These are phyloP conservation scores for Scedosporium minutisporum DNA, from an alignment of 2,329 filamentous ascomycete species.

Conservation along the genomic window DNA sequence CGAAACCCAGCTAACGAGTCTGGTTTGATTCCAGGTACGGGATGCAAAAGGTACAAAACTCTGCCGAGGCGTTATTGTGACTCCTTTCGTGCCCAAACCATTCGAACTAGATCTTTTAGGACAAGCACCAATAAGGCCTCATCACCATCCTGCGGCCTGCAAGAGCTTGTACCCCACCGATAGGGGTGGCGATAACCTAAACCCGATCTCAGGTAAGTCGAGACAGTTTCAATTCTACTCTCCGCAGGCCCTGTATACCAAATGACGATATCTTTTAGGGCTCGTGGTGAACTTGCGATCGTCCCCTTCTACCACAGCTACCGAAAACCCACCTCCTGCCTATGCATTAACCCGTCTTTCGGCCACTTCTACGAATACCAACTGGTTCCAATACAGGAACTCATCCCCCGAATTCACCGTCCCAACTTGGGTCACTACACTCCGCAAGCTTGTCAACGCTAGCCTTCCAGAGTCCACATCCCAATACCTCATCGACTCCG, in stretches of 20 bases:
- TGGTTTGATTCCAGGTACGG: constrained; percentile 30
- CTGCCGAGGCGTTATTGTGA: constrained; percentile 45
- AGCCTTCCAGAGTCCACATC: neutral
- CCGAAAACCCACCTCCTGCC: constrained; percentile 9
- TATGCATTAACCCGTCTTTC: constrained; percentile 45
- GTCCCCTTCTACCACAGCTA: constrained; percentile 12
- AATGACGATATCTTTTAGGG: constrained; percentile 21
- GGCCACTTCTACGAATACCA: constrained; percentile 37
- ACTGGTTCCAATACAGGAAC: constrained; percentile 44
- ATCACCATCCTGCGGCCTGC: constrained; percentile 35
- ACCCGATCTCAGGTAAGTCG: constrained; percentile 35
- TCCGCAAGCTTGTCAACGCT: constrained; percentile 1
- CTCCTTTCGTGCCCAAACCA: constrained; percentile 36
- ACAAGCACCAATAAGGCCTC: constrained; percentile 12
- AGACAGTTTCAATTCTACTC: constrained; percentile 10
- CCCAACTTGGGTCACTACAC: neutral
- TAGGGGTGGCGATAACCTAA: constrained; percentile 20
- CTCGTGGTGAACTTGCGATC: constrained; percentile 31
- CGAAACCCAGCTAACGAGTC: neutral
- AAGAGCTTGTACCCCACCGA: constrained; percentile 31
- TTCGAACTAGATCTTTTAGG: constrained; percentile 39
- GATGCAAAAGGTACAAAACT: constrained; percentile 23
- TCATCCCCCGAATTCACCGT: neutral
- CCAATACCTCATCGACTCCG: constrained; percentile 5
- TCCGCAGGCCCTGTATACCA: constrained; percentile 9